Evolutionary conservation across 176 grass and related monocot genomes (phyloP).

Genomic region (Themeda triandra): DNA sequence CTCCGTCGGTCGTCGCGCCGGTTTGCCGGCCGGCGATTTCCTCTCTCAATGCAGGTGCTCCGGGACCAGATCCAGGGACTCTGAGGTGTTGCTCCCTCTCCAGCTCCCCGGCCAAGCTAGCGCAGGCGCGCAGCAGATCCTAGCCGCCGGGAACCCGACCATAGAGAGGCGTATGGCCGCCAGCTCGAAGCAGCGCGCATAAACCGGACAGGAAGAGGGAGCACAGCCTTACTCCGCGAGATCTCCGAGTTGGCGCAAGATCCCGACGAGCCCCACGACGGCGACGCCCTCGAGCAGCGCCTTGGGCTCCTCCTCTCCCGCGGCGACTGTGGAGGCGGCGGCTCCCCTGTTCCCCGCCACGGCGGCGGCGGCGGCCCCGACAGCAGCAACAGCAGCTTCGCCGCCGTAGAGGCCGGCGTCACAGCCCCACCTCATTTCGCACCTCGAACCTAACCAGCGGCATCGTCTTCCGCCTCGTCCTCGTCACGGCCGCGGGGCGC

Average conservation of each 20-base stretch:
- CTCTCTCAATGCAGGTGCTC: no score
- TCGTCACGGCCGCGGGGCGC: slow-evolving; percentile 27
- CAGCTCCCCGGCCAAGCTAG: no score
- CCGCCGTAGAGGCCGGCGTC: slow-evolving; percentile 70
- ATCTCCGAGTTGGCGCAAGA: slow-evolving; percentile 98
- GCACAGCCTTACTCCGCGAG: slow-evolving; percentile 71
- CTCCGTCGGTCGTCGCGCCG: no score
- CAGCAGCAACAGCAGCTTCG: neutral
- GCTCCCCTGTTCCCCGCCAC: neutral
- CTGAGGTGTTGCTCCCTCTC: no score
- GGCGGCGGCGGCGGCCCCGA: neutral
- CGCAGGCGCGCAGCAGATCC: slow-evolving; percentile 7
- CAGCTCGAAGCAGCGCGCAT: neutral
- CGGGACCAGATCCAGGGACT: no score
- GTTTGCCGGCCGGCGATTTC: no score
- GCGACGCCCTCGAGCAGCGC: slow-evolving; percentile 87
- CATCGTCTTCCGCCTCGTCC: slow-evolving; percentile 35
- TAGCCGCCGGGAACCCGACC: neutral
- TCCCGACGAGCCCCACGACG: slow-evolving; percentile 93
- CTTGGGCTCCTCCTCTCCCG: slow-evolving; percentile 72
- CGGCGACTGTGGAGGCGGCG: neutral
- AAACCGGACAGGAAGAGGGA: neutral
- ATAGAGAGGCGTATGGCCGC: neutral
- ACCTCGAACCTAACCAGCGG: slow-evolving; percentile 88
- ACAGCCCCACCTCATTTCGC: slow-evolving; percentile 88